phyloP scores from a whole-genome alignment of 1,284 basidiomycete genomes.

The Irpex sp. region DNA sequence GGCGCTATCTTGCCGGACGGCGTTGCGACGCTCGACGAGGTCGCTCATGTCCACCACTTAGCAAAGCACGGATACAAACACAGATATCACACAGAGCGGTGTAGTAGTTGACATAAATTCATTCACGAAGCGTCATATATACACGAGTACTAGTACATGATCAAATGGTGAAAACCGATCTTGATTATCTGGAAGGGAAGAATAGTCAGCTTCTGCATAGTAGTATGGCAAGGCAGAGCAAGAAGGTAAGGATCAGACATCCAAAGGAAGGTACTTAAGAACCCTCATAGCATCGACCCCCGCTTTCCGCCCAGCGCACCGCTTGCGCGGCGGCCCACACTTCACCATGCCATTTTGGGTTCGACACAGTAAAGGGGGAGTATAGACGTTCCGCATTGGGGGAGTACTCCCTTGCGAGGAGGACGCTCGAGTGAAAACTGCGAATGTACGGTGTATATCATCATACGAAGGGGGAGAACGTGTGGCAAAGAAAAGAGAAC shows the following conservation, averaged over 20 bases:
- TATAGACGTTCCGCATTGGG: constrained; percentile 60
- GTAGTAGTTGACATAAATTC: no score
- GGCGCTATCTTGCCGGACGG: background rate
- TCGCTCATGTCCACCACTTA: no score
- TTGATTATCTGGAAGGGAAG: background rate
- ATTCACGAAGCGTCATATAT: no score
- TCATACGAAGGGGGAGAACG: constrained; percentile 32
- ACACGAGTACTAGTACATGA: no score
- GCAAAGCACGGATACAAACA: no score
- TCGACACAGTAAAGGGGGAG: constrained; percentile 51
- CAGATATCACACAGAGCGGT: no score
- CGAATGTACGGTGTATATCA: constrained; percentile 66
- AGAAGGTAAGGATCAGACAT: constrained; percentile 26
- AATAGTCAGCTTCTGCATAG: background rate
- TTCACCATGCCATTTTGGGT: constrained; percentile 55
- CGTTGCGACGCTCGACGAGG: background rate
- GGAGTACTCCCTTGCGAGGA: constrained; percentile 57
- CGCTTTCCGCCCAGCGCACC: constrained; percentile 55
- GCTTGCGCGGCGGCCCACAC: constrained; percentile 50
- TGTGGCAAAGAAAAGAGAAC: background rate
- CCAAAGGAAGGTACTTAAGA: constrained; percentile 30
- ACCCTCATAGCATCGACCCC: constrained; percentile 31
- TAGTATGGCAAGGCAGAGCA: background rate
- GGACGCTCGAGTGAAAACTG: constrained; percentile 75
- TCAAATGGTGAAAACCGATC: no score